phyloP scores from a whole-genome alignment of 345 rosid genomes.

The Eucalyptus curtisii region DNA sequence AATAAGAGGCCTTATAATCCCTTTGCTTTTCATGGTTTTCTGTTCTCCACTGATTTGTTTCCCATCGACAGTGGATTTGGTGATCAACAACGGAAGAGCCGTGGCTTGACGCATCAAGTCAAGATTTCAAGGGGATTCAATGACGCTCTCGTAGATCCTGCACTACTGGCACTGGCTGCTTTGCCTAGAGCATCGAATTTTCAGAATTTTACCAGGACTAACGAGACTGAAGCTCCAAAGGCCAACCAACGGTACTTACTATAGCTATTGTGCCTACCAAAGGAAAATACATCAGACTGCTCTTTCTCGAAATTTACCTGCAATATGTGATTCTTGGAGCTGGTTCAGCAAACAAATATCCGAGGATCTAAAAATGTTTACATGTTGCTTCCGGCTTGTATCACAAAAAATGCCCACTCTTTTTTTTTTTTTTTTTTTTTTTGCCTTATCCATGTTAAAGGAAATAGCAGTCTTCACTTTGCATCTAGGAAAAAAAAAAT shows the following conservation, averaged over 20 bases:
- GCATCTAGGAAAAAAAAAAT: neutral
- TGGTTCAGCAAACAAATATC: neutral
- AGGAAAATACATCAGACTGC: neutral
- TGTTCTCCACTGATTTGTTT: neutral
- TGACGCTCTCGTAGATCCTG: neutral
- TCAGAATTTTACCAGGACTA: neutral
- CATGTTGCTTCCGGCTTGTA: neutral
- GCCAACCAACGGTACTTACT: neutral
- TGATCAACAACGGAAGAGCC: neutral
- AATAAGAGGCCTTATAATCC: neutral
- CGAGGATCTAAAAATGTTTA: neutral
- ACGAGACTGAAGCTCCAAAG: neutral
- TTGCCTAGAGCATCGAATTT: constrained; percentile 1
- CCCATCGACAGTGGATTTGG: neutral
- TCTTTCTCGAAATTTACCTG: neutral
- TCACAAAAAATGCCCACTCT: neutral
- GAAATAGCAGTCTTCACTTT: neutral
- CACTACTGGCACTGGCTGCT: constrained; percentile 4
- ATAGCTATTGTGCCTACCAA: neutral
- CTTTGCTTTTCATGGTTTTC: neutral
- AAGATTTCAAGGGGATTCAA: neutral
- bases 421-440: neutral
- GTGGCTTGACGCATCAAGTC: neutral
- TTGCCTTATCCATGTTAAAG: neutral
- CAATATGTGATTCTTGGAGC: neutral